Conservation (phyloP, 2,329 filamentous ascomycete species). For the Didymella lethalis region DNA sequence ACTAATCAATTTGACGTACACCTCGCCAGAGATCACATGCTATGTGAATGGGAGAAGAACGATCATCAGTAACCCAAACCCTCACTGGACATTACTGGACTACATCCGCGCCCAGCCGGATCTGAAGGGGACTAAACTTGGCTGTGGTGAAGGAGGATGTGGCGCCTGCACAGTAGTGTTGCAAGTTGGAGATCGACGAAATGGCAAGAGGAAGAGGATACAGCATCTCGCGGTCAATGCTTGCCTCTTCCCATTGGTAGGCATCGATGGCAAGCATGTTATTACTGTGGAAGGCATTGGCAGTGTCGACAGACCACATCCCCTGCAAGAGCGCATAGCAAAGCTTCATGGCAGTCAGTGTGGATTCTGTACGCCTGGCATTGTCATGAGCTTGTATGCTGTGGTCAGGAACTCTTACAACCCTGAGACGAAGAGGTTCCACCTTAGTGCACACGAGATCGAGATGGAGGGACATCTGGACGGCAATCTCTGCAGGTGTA, state of each 20-base stretch:
- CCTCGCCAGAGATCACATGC: slow-evolving; percentile 76
- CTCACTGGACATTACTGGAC: slow-evolving; percentile 88
- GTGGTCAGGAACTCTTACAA: slow-evolving; percentile 74
- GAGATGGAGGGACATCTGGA: slow-evolving; percentile 70
- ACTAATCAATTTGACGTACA: slow-evolving; percentile 79
- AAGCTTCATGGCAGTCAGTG: slow-evolving; percentile 91
- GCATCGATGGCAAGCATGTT: slow-evolving; percentile 95
- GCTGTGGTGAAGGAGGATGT: slow-evolving; percentile 93
- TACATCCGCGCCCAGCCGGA: slow-evolving; percentile 84
- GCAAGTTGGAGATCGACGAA: slow-evolving; percentile 64
- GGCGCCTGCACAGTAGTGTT: slow-evolving; percentile 87
- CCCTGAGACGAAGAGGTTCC: slow-evolving; percentile 45
- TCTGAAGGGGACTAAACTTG: slow-evolving; percentile 92
- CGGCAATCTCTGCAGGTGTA: slow-evolving; percentile 92
- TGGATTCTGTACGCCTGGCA: slow-evolving; percentile 94
- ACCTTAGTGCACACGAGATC: slow-evolving; percentile 46
- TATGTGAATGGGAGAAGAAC: slow-evolving; percentile 92
- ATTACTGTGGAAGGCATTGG: slow-evolving; percentile 96
- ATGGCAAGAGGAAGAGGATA: slow-evolving; percentile 80
- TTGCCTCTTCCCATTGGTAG: slow-evolving; percentile 87
- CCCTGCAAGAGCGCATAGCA: slow-evolving; percentile 87
- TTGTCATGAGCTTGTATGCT: slow-evolving; percentile 92
- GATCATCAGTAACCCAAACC: slow-evolving; percentile 83
- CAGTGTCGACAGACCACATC: slow-evolving; percentile 82
- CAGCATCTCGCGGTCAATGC: slow-evolving; percentile 97